phyloP scores from a whole-genome alignment of 371 early-diverging fungal species.

The Apophysomyces variabilis region DNA sequence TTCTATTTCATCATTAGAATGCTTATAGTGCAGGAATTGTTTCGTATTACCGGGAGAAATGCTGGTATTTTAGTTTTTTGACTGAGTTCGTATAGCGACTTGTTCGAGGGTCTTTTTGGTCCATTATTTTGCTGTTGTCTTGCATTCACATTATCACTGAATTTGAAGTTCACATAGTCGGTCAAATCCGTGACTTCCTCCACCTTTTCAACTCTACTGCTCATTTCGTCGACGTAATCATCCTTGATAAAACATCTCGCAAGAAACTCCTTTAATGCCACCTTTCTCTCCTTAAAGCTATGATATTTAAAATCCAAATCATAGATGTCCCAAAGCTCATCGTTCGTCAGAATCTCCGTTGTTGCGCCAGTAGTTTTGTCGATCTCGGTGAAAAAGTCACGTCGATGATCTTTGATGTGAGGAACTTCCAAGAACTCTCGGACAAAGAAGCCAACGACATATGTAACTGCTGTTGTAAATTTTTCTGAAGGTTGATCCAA shows the following conservation, averaged over 20 bases:
- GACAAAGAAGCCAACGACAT: conserved; percentile 76
- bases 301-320: conserved; percentile 85
- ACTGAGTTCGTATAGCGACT: conserved; percentile 41
- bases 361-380: conserved; percentile 44
- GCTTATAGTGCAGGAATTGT: background rate
- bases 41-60: conserved; percentile 55
- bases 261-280: conserved; percentile 49
- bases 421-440: conserved; percentile 89
- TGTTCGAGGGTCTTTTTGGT: conserved; percentile 47
- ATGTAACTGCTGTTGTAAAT: conserved; percentile 33
- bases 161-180: conserved; percentile 77
- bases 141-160: conserved; percentile 60
- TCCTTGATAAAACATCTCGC: conserved; percentile 52
- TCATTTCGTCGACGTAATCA: conserved; percentile 50
- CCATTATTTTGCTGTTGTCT: conserved; percentile 53
- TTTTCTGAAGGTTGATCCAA: conserved; percentile 34
- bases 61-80: conserved; percentile 54
- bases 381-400: conserved; percentile 75
- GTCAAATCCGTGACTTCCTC: conserved; percentile 81
- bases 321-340: conserved; percentile 89
- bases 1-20: conserved; percentile 3
- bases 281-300: conserved; percentile 64
- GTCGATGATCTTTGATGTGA: conserved; percentile 85
- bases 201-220: conserved; percentile 55
- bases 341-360: conserved; percentile 61